Percentiles rank a stretch among this genome's conserved stretches.
Evolutionary conservation across 345 rosid species (phyloP).

Genomic region (Gynandropsis gynandra): DNA sequence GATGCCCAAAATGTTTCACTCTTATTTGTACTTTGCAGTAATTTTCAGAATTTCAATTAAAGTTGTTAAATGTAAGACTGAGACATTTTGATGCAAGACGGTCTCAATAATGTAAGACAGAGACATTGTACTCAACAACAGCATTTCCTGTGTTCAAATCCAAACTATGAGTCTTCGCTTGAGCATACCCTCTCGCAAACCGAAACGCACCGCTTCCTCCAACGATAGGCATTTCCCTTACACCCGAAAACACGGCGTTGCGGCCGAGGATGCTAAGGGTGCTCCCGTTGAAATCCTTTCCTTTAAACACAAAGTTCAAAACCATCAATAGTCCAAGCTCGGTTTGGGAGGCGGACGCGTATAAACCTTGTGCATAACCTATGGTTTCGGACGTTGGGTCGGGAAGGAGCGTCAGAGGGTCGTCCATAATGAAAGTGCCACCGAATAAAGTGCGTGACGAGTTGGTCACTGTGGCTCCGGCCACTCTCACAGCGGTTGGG

Average conservation of each 20-base stretch:
- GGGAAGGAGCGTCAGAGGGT: slow-evolving; percentile 35
- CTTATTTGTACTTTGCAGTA: no score
- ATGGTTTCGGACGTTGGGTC: slow-evolving; percentile 33
- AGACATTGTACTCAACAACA: slow-evolving; percentile 35
- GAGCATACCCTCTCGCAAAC: slow-evolving; percentile 43
- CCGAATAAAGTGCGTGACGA: slow-evolving; percentile 34
- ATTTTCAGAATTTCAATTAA: no score
- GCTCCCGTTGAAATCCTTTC: slow-evolving; percentile 50
- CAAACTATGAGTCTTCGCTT: slow-evolving; percentile 30
- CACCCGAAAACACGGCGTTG: slow-evolving; percentile 27
- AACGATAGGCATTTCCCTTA: slow-evolving; percentile 48
- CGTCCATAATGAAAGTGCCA: slow-evolving; percentile 37
- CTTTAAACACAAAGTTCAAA: slow-evolving; percentile 35
- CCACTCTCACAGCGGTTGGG: slow-evolving; percentile 32
- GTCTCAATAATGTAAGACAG: slow-evolving; percentile 29
- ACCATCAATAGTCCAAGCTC: slow-evolving; percentile 38
- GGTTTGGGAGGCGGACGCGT: slow-evolving; percentile 30
- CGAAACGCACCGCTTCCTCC: slow-evolving; percentile 57
- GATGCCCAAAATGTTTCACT: no score
- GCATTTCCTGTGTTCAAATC: slow-evolving; percentile 24
- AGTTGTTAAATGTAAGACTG: no score
- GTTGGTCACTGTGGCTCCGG: slow-evolving; percentile 30
- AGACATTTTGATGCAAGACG: no score
- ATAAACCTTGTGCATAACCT: slow-evolving; percentile 48
- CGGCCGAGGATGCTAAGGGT: slow-evolving; percentile 39